Percentiles rank a stretch among this genome's conserved stretches.
Evolutionary conservation across 2,329 filamentous ascomycete species (phyloP).

Genomic region (Trichoderma sp.): DNA sequence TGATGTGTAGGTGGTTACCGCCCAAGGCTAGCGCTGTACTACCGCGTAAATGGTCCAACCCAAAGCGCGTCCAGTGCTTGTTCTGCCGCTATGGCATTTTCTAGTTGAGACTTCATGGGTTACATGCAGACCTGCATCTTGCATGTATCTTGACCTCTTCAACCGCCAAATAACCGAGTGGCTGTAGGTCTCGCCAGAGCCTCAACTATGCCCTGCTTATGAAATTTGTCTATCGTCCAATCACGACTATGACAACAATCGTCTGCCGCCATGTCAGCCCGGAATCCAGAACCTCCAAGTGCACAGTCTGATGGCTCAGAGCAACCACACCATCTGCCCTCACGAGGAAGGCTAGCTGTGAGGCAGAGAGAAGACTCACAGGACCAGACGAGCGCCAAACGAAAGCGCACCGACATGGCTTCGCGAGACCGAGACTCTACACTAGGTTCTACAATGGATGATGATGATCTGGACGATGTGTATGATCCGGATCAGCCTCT

Average conservation of each 20-base stretch:
- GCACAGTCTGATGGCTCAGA: slow-evolving; percentile 26
- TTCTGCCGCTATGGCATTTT: not conserved
- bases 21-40: not conserved
- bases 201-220: not conserved
- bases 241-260: slow-evolving; percentile 30
- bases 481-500: slow-evolving; percentile 85
- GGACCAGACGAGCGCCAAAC: slow-evolving; percentile 29
- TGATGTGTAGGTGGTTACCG: not conserved
- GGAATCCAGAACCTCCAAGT: slow-evolving; percentile 10
- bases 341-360: slow-evolving; percentile 27
- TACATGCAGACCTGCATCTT: not conserved
- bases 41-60: not conserved
- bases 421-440: slow-evolving; percentile 25
- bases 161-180: not conserved
- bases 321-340: slow-evolving; percentile 23
- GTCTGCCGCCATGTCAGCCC: slow-evolving; percentile 16
- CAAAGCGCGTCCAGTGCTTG: not conserved
- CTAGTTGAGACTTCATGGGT: not conserved
- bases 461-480: slow-evolving; percentile 36
- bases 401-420: slow-evolving; percentile 33
- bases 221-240: not conserved
- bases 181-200: not conserved
- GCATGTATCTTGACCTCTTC: not conserved
- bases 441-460: slow-evolving; percentile 17
- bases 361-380: slow-evolving; percentile 28